Percentiles rank a stretch among this genome's conserved stretches.
Evolutionary conservation across 192 early-diverging fungal genomes (phyloP).

Genomic region (Coemansia biformis): DNA sequence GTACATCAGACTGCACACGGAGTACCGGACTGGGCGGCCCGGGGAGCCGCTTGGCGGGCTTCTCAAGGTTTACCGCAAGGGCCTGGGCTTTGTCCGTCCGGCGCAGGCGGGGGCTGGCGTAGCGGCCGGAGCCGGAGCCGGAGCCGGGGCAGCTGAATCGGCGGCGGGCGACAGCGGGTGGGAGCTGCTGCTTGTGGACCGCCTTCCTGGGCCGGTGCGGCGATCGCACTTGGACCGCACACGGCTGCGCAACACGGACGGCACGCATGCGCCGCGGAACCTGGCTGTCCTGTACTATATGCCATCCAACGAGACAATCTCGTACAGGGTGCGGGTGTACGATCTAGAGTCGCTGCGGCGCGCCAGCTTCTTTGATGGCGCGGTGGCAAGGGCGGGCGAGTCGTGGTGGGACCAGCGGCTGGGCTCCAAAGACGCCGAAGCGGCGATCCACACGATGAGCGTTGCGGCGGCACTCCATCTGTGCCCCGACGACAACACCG

Average conservation of each 20-base stretch:
- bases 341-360: conserved; percentile 34
- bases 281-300: conserved; percentile 43
- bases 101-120: no score
- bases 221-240: conserved; percentile 39
- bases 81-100: conserved; percentile 13
- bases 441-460: conserved; percentile 8
- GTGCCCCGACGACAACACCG: no score
- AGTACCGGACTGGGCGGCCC: conserved; percentile 27
- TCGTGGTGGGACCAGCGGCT: conserved; percentile 18
- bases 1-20: conserved; percentile 40
- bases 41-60: conserved; percentile 35
- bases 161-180: conserved; percentile 13
- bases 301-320: conserved; percentile 26
- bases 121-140: no score
- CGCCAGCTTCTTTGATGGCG: conserved; percentile 9
- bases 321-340: conserved; percentile 32
- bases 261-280: conserved; percentile 25
- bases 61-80: conserved; percentile 43
- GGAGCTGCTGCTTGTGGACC: conserved; percentile 48
- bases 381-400: conserved; percentile 5
- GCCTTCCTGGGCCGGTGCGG: conserved; percentile 40
- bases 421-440: conserved; percentile 4
- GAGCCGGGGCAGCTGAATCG: background rate
- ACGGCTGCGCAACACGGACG: conserved; percentile 28
- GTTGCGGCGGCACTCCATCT: no score